phyloP scores from a whole-genome alignment of 345 rosid species.

The Arabidopsis suecica region DNA sequence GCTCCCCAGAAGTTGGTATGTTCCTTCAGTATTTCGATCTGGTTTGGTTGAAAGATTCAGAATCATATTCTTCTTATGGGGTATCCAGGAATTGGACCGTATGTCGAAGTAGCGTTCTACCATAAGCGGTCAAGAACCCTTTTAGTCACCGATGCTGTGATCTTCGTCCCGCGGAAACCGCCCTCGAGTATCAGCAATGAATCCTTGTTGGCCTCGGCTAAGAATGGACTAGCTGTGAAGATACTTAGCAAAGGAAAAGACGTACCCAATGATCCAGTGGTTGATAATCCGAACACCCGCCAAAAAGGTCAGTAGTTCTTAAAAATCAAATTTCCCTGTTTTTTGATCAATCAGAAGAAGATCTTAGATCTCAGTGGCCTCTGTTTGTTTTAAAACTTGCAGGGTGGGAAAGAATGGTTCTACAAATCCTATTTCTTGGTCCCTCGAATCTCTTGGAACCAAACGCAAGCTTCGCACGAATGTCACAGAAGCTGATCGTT shows the following conservation, averaged over 20 bases:
- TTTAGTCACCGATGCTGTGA: slow-evolving; percentile 88
- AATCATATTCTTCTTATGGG: slow-evolving; percentile 19
- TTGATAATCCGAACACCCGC: slow-evolving; percentile 69
- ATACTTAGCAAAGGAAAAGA: slow-evolving; percentile 90
- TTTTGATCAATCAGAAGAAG: slow-evolving; percentile 8
- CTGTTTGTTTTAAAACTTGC: slow-evolving; percentile 39
- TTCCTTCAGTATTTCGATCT: slow-evolving; percentile 2
- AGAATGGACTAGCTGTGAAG: slow-evolving; percentile 92
- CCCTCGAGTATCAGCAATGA: slow-evolving; percentile 81
- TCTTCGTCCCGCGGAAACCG: slow-evolving; percentile 78
- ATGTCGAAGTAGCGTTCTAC: slow-evolving; percentile 94
- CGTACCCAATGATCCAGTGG: slow-evolving; percentile 78
- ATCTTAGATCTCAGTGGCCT: background rate
- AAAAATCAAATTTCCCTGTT: slow-evolving; percentile 12
- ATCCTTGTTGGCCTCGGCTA: slow-evolving; percentile 85
- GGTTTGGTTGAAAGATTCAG: slow-evolving; percentile 22
- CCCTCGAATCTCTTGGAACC: slow-evolving; percentile 96
- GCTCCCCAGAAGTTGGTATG: slow-evolving; percentile 96
- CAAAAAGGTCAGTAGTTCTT: slow-evolving; percentile 68
- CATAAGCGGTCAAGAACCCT: slow-evolving; percentile 86
- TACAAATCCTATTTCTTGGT: slow-evolving; percentile 91
- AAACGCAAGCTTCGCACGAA: slow-evolving; percentile 86
- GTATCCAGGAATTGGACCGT: slow-evolving; percentile 84
- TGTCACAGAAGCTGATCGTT: slow-evolving; percentile 93
- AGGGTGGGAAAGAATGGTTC: slow-evolving; percentile 99